These are phyloP conservation scores for Macrolepiota fuliginosa DNA, from an alignment of 768 basidiomycete species.

Conservation along the genomic window DNA sequence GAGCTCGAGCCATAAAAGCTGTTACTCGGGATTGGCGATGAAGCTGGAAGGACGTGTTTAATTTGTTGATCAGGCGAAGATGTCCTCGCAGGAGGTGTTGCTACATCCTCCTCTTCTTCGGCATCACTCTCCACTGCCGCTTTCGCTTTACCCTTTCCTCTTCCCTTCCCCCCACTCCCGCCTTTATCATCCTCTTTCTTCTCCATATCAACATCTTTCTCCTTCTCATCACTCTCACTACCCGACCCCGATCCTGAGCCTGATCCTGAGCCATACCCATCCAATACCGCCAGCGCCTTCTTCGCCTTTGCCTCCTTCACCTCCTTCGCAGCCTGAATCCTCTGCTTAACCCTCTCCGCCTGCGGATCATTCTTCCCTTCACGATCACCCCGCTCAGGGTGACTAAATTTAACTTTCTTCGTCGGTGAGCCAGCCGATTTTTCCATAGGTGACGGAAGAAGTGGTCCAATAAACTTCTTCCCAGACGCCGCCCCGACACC, in stretches of 20 bases:
- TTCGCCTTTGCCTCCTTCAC: constrained; percentile 21
- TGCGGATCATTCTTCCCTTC: constrained; percentile 26
- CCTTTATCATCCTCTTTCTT: neutral
- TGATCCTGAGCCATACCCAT: constrained; percentile 27
- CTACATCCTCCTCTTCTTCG: constrained; percentile 6
- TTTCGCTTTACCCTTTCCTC: neutral
- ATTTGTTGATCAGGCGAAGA: neutral
- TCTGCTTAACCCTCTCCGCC: constrained; percentile 28
- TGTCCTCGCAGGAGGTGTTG: constrained; percentile 8
- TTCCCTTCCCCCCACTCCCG: neutral
- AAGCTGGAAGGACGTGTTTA: neutral
- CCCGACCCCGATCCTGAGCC: constrained; percentile 17
- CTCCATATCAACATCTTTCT: constrained; percentile 10
- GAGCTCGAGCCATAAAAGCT: constrained; percentile 14
- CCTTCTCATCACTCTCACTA: constrained; percentile 13
- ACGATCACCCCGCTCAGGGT: neutral
- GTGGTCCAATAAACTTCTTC: constrained; percentile 57
- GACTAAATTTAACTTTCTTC: constrained; percentile 15
- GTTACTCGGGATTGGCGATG: constrained; percentile 12
- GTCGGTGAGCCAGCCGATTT: constrained; percentile 23
- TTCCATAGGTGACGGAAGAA: constrained; percentile 49
- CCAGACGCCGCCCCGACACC: constrained; percentile 14
- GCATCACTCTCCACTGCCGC: constrained; percentile 13
- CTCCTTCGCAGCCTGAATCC: constrained; percentile 24
- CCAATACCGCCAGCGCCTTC: constrained; percentile 23